Evolutionary conservation across 768 basidiomycete genomes (phyloP), one percentile per base, ranked within the genome.

Genomic region (Hericium erinaceus): DNA sequence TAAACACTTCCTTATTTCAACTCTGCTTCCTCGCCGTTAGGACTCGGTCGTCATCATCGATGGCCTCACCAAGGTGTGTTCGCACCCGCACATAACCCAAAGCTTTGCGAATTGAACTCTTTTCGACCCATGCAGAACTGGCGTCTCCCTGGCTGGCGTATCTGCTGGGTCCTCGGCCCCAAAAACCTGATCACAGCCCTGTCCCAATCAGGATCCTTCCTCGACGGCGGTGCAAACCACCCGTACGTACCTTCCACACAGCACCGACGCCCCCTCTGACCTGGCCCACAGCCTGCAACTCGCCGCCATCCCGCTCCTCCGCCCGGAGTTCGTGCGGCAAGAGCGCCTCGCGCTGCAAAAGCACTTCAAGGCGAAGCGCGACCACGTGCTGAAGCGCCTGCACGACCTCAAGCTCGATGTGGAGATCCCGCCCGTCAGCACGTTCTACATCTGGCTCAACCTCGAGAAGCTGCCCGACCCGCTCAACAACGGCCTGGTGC

Each of bases 371-470:
- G 73, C 72, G 58, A 98, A 98, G 75, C 84, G 95, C 28, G 92
- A 98, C 69, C 87, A 95, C 59, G 87, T 95, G 40, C 82, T 98
- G 20, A 72, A 77, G 54, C 81, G 95, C n/a, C 80, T 98, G 59
- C 80, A 84, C 58, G 77, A 80, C 40, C 79, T 98, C 57, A 86
- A 83, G 48, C 77, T 97, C 22, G 83, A 87, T 52, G 89, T 97
- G 48, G 75, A 80, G 49, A 72, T 89, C 56, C 86, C 87, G 44
- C 92, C 91, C 6, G 75, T 74, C 18, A 83, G 85, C 56, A 97
- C 95, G 2, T 98, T 97, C 73, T 97, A 98, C 72, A 83, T 97
- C 68, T 97, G 95, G 93, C 80, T 95, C 58, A 89, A 90, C 72
- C 77, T 95, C 20, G 85, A 85, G 68, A 77, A 76, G 56, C 78